These are phyloP conservation scores for Sideroxylon spinosum DNA, from an alignment of 179 eudicot genomes.

Conservation along the genomic window DNA sequence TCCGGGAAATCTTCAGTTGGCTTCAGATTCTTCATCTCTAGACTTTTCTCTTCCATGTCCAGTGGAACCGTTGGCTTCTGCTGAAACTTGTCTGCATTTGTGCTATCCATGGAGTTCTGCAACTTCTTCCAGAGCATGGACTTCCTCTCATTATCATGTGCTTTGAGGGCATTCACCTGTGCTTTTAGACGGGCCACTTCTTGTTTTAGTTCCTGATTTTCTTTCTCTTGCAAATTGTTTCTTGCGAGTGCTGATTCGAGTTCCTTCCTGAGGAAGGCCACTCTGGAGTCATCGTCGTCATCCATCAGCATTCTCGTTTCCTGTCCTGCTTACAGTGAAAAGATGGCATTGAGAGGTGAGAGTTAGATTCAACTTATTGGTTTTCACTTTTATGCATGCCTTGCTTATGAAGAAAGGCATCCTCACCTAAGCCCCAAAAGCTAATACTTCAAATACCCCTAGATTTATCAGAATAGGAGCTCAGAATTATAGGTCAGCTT, in stretches of 20 bases:
- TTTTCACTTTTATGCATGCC: slow-evolving; percentile 22
- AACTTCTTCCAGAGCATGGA: slow-evolving; percentile 63
- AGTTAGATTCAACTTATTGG: slow-evolving; percentile 8
- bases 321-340: slow-evolving; percentile 2
- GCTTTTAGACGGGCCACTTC: slow-evolving; percentile 46
- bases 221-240: slow-evolving; percentile 50
- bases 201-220: slow-evolving; percentile 55
- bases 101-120: slow-evolving; percentile 36
- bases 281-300: slow-evolving; percentile 25
- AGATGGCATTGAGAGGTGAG: slow-evolving; percentile 10
- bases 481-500: neutral
- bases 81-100: slow-evolving; percentile 9
- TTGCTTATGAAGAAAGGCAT: slow-evolving; percentile 28
- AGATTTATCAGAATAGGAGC: slow-evolving; percentile 1
- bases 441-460: slow-evolving; percentile 13
- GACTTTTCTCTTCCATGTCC: slow-evolving; percentile 17
- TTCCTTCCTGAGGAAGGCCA: slow-evolving; percentile 50
- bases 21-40: slow-evolving; percentile 6
- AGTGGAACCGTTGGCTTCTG: slow-evolving; percentile 19
- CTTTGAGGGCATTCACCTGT: slow-evolving; percentile 48
- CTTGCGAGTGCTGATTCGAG: slow-evolving; percentile 56
- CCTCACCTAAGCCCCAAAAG: slow-evolving; percentile 22
- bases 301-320: slow-evolving; percentile 26
- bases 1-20: slow-evolving; percentile 17
- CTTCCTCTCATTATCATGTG: slow-evolving; percentile 64